These are phyloP conservation scores for Colletotrichum zoysiae DNA, from an alignment of 2,329 filamentous ascomycete genomes.

Conservation along the genomic window DNA sequence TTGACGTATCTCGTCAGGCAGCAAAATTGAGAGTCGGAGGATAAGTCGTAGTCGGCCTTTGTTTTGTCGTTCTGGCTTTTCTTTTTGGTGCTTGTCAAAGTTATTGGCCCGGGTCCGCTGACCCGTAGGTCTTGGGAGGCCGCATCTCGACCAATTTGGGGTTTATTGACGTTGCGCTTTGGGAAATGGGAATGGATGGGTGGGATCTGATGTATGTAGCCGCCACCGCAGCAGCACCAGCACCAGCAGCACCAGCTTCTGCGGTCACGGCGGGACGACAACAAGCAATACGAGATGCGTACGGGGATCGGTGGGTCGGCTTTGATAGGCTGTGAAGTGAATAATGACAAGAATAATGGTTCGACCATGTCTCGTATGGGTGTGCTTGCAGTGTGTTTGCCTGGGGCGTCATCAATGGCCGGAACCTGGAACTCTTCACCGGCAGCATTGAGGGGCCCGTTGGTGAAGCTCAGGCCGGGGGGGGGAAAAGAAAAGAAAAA, in stretches of 20 bases:
- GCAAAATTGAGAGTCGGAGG: slow-evolving; percentile 11
- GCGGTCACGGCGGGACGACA: not conserved
- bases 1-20: not conserved
- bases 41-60: slow-evolving; percentile 3
- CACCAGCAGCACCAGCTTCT: not conserved
- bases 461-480: not conserved
- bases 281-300: not conserved
- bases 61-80: not conserved
- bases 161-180: not conserved
- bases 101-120: not conserved
- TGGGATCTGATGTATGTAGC: not conserved
- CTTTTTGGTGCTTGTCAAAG: slow-evolving; percentile 6
- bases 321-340: slow-evolving; percentile 15
- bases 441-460: not conserved
- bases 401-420: not conserved
- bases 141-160: not conserved
- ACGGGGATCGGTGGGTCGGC: not conserved
- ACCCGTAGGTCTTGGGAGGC: not conserved
- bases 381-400: not conserved
- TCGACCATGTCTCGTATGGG: not conserved
- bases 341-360: slow-evolving; percentile 1
- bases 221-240: not conserved
- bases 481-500: not conserved
- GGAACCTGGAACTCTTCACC: not conserved
- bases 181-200: not conserved